Conservation (phyloP, 257 asterid genomes). For the Verbascum thapsus region DNA sequence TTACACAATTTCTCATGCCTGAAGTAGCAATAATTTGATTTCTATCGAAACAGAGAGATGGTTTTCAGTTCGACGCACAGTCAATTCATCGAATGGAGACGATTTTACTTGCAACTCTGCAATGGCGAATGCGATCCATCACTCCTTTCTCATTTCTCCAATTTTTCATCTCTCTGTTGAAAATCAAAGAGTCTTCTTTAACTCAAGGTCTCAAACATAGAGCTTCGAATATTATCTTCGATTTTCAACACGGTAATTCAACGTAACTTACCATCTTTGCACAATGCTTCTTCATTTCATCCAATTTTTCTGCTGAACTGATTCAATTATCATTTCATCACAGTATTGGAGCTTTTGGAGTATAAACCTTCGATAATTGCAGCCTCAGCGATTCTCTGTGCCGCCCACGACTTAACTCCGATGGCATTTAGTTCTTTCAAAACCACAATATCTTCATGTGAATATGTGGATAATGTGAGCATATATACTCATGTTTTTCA, state of each 20-base stretch:
- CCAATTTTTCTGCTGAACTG: background rate
- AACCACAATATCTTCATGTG: constrained; percentile 38
- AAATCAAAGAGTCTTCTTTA: constrained; percentile 35
- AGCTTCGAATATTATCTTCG: constrained; percentile 49
- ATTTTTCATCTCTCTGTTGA: constrained; percentile 40
- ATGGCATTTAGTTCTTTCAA: constrained; percentile 34
- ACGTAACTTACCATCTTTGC: background rate
- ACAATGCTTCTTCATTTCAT: background rate
- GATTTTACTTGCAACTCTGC: constrained; percentile 46
- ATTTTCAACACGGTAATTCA: constrained; percentile 44
- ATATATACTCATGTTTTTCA: background rate
- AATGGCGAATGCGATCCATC: constrained; percentile 63
- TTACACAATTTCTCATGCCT: background rate
- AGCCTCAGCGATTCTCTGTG: constrained; percentile 62
- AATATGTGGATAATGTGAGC: constrained; percentile 43
- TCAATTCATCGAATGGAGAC: constrained; percentile 59
- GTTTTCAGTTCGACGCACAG: constrained; percentile 39
- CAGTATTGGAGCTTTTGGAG: constrained; percentile 50
- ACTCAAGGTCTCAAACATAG: constrained; percentile 38
- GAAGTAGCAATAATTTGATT: background rate
- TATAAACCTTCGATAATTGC: constrained; percentile 53
- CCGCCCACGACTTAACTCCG: constrained; percentile 45
- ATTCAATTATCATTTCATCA: background rate
- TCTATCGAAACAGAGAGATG: constrained; percentile 46
- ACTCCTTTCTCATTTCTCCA: constrained; percentile 66